phyloP scores from a whole-genome alignment of 768 basidiomycete genomes.

The Auricularia cornea region DNA sequence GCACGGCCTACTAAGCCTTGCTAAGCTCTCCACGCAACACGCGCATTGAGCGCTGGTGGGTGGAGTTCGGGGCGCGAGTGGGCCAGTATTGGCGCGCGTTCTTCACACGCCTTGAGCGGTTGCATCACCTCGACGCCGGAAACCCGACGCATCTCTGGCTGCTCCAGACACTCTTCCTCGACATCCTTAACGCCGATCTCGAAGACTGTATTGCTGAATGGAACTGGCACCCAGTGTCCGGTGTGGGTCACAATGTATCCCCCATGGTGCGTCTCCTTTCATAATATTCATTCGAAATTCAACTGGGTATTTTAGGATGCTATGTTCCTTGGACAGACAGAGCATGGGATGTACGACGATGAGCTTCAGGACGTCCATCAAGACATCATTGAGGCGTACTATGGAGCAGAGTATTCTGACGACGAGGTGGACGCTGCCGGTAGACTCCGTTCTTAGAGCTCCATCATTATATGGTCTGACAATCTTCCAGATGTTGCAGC shows the following conservation, averaged over 20 bases:
- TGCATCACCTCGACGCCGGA: conserved; percentile 6
- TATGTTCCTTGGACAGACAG: conserved; percentile 3
- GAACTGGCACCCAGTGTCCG: conserved; percentile 14
- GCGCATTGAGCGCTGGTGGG: conserved; percentile 11
- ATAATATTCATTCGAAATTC: background rate
- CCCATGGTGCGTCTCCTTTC: conserved; percentile 12
- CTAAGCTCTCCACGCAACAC: conserved; percentile 12
- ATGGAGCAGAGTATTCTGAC: background rate
- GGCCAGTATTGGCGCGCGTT: conserved; percentile 11
- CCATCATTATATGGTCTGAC: too few species aligned
- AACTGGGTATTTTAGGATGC: conserved; percentile 3
- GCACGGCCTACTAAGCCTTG: too few species aligned
- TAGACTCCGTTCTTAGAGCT: too few species aligned
- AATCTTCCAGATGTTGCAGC: too few species aligned
- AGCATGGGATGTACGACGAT: conserved; percentile 4
- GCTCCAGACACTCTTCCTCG: conserved; percentile 11
- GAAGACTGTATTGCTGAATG: conserved; percentile 8
- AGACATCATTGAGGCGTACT: conserved; percentile 5
- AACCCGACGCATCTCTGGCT: conserved; percentile 13
- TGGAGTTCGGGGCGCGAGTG: conserved; percentile 12
- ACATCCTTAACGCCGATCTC: conserved; percentile 12
- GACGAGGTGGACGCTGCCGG: too few species aligned
- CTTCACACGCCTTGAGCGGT: conserved; percentile 1
- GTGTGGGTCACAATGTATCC: conserved; percentile 11
- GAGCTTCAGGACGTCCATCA: conserved; percentile 9